These are phyloP conservation scores for Fomitopsis betulina DNA, from an alignment of 1,284 basidiomycete species.

Conservation along the genomic window DNA sequence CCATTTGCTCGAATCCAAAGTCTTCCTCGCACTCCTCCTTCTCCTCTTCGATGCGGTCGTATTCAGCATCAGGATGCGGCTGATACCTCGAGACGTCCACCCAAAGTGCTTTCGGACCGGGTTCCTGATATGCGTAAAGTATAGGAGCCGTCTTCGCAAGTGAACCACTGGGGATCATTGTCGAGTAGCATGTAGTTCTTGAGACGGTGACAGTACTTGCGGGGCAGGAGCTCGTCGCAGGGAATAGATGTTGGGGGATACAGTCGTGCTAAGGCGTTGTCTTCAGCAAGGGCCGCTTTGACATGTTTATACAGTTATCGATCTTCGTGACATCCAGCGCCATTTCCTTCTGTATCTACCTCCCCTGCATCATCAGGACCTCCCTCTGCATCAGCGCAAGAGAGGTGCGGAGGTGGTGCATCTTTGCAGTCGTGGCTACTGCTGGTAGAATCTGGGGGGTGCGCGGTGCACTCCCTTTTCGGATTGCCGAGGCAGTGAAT, in stretches of 20 bases:
- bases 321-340: too few relatives aligned
- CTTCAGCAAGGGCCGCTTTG: too few relatives aligned
- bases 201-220: neutral
- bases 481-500: too few relatives aligned
- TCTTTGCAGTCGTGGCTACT: too few relatives aligned
- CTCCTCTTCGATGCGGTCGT: neutral
- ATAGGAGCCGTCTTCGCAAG: neutral
- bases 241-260: neutral
- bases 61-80: neutral
- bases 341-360: too few relatives aligned
- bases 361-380: rapidly evolving
- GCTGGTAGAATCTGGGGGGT: too few relatives aligned
- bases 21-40: neutral
- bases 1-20: too few relatives aligned
- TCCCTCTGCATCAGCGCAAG: too few relatives aligned
- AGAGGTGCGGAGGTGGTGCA: too few relatives aligned
- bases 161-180: neutral
- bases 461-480: too few relatives aligned
- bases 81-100: neutral
- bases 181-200: neutral
- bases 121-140: neutral
- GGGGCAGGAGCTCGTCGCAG: neutral
- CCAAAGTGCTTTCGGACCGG: neutral
- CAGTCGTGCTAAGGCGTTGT: too few relatives aligned
- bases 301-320: too few relatives aligned